Percentiles rank a stretch among this genome's conserved stretches.
Conservation (phyloP, 768 basidiomycete species). For the Mycena sanguinolenta region DNA sequence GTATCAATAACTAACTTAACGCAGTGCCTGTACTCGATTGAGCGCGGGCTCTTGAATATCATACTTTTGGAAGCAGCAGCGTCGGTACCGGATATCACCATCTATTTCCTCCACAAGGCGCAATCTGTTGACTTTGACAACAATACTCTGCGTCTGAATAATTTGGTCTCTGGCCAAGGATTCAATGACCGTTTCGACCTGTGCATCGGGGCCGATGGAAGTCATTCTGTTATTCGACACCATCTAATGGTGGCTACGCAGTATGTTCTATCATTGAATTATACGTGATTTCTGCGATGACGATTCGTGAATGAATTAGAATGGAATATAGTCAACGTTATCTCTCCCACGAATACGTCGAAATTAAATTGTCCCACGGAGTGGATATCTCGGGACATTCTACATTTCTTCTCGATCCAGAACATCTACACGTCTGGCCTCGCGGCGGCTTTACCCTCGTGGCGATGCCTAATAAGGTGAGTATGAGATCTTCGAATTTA, state of each 20-base stretch:
- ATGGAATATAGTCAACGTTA: constrained; percentile 83
- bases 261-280: constrained; percentile 79
- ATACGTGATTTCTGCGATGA: constrained; percentile 14
- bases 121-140: constrained; percentile 67
- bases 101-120: constrained; percentile 74
- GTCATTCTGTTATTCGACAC: constrained; percentile 75
- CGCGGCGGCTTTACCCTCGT: constrained; percentile 88
- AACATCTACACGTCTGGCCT: constrained; percentile 89
- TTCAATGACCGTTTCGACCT: constrained; percentile 61
- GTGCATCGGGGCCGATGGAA: constrained; percentile 81
- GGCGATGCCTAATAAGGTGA: constrained; percentile 84
- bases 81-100: constrained; percentile 66
- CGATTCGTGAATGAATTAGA: constrained; percentile 58
- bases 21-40: constrained; percentile 80
- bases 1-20: neutral
- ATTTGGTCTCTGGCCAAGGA: constrained; percentile 47
- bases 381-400: constrained; percentile 53
- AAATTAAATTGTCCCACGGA: constrained; percentile 80
- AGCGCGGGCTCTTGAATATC: constrained; percentile 75
- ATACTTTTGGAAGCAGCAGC: constrained; percentile 64
- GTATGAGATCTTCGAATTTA: no score
- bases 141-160: constrained; percentile 54
- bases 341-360: constrained; percentile 85
- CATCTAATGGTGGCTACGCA: constrained; percentile 81
- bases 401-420: constrained; percentile 74